A percentile compares a stretch with the other conserved stretches of the same genome.
phyloP scores from a whole-genome alignment of 1,284 basidiomycete genomes.

The Leccinum griseonigrum region DNA sequence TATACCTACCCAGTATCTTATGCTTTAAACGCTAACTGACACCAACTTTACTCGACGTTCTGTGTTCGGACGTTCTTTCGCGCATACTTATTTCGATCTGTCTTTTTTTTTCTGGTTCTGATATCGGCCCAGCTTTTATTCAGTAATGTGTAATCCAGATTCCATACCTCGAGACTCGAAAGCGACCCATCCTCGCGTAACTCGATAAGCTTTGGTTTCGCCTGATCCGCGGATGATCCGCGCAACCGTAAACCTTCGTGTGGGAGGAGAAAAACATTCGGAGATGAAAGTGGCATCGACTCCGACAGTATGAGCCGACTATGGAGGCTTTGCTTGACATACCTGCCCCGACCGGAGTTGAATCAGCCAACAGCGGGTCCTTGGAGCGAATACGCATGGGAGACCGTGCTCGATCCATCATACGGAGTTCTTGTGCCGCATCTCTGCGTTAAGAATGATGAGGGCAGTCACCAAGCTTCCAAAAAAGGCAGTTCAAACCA shows the following conservation, averaged over 20 bases:
- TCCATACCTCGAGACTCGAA: conserved; percentile 3
- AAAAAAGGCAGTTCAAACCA: conserved; percentile 25
- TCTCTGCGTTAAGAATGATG: neutral
- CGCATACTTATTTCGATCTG: conserved; percentile 4
- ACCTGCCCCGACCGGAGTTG: neutral
- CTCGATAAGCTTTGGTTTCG: conserved; percentile 13
- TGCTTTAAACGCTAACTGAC: conserved; percentile 32
- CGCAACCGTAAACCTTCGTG: conserved; percentile 26
- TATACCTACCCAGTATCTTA: conserved; percentile 33
- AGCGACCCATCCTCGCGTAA: conserved; percentile 13
- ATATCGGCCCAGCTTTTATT: conserved; percentile 8
- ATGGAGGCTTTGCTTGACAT: neutral
- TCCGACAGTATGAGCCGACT: conserved; percentile 16
- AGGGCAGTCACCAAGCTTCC: conserved; percentile 6
- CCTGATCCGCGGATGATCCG: conserved; percentile 29
- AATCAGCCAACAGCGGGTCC: neutral
- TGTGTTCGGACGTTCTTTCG: conserved; percentile 8
- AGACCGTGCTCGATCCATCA: neutral
- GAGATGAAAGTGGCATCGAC: conserved; percentile 29
- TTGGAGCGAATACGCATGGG: neutral
- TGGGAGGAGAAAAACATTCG: conserved; percentile 20
- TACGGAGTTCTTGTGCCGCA: neutral
- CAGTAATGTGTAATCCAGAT: conserved; percentile 8
- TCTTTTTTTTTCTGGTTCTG: conserved; percentile 7
- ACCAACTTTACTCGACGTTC: conserved; percentile 18